Percentiles rank a stretch among this genome's conserved stretches.
These are phyloP conservation scores for Globomyces pollinis-pini DNA, from an alignment of 192 early-diverging fungal species.

Conservation along the genomic window DNA sequence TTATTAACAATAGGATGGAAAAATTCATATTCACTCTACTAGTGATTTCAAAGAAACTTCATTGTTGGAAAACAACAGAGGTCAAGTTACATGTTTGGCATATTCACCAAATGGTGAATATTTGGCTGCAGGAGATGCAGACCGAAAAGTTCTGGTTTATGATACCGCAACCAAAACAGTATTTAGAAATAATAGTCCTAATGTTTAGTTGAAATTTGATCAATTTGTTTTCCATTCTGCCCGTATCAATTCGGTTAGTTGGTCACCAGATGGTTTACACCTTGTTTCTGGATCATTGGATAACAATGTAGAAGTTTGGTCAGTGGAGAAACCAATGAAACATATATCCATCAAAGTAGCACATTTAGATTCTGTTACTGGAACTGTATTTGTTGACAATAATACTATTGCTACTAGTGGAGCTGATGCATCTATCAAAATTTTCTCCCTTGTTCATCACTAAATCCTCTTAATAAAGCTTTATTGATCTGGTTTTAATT, in stretches of 20 bases:
- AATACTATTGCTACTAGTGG: slow-evolving; percentile 66
- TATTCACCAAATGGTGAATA: slow-evolving; percentile 66
- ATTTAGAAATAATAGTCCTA: too few species aligned
- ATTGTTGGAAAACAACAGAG: slow-evolving; percentile 40
- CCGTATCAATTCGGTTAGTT: slow-evolving; percentile 71
- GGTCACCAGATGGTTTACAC: slow-evolving; percentile 67
- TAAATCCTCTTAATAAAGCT: background rate
- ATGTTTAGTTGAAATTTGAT: slow-evolving; percentile 42
- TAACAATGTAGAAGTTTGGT: slow-evolving; percentile 89
- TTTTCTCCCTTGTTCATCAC: background rate
- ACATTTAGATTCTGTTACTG: slow-evolving; percentile 71
- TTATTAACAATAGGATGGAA: slow-evolving; percentile 41
- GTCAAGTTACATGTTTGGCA: slow-evolving; percentile 70
- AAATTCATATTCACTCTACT: slow-evolving; percentile 58
- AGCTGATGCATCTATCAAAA: slow-evolving; percentile 73
- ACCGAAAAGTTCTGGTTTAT: slow-evolving; percentile 72
- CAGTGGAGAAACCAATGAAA: slow-evolving; percentile 66
- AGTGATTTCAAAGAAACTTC: slow-evolving; percentile 26
- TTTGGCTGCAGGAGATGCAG: slow-evolving; percentile 73
- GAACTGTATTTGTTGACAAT: slow-evolving; percentile 62
- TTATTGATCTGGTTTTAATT: too few species aligned
- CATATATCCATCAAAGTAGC: slow-evolving; percentile 69
- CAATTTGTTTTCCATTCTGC: slow-evolving; percentile 88
- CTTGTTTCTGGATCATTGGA: slow-evolving; percentile 79
- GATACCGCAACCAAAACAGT: slow-evolving; percentile 39